Conservation (phyloP, 345 rosid species). For the Eucalyptus sp. region DNA sequence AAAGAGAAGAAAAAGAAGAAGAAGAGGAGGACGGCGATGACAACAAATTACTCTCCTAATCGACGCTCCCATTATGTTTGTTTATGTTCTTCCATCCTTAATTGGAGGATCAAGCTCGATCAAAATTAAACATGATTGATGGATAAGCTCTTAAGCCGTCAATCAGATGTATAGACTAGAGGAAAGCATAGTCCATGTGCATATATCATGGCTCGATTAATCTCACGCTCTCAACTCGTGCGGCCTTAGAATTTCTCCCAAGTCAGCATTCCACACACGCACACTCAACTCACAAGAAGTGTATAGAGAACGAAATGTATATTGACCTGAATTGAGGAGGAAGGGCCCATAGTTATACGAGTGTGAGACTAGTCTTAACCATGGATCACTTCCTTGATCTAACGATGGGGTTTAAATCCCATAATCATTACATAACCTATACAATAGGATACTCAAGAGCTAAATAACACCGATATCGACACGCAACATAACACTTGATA, state of each 20-base stretch:
- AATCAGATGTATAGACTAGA: not conserved
- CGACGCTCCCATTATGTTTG: not conserved
- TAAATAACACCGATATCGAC: fast-evolving
- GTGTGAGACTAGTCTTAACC: too few species aligned
- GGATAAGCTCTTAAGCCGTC: fast-evolving
- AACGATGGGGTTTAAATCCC: too few species aligned
- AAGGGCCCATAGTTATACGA: too few species aligned
- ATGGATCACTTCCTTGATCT: too few species aligned
- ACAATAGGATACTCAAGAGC: too few species aligned
- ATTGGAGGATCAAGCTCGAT: not conserved
- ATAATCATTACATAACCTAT: fast-evolving
- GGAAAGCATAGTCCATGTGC: not conserved
- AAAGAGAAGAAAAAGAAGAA: not conserved
- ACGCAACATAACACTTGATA: fast-evolving
- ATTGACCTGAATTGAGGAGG: too few species aligned
- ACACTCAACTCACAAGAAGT: too few species aligned
- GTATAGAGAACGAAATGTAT: too few species aligned
- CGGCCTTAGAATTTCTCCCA: fast-evolving
- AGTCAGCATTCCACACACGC: fast-evolving
- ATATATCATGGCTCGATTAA: too few species aligned
- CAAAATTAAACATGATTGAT: not conserved
- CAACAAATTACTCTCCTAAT: not conserved
- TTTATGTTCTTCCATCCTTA: not conserved
- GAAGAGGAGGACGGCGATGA: not conserved
- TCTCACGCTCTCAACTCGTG: too few species aligned